Percentiles rank a stretch among this genome's conserved stretches.
Conservation (phyloP, 2,329 filamentous ascomycete species). For the Trichophyton equinum region DNA sequence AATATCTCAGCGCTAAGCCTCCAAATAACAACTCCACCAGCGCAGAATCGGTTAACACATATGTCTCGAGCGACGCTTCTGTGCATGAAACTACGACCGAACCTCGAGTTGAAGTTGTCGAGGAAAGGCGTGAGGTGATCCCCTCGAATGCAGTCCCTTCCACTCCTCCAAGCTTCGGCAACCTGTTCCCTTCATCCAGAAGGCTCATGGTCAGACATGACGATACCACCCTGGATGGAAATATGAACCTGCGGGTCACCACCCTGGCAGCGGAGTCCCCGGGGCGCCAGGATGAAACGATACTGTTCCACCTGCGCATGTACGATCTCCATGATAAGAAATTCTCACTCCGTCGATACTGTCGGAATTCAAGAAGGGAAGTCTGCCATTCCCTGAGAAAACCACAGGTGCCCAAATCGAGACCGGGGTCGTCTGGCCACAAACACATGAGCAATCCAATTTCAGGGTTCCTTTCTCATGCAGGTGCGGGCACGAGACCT, state of each 20-base stretch:
- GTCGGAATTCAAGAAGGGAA: slow-evolving; percentile 82
- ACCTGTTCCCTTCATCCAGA: slow-evolving; percentile 74
- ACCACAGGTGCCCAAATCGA: slow-evolving; percentile 44
- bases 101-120: slow-evolving; percentile 39
- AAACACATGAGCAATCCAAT: slow-evolving; percentile 50
- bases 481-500: slow-evolving; percentile 37
- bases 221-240: slow-evolving; percentile 77
- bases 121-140: slow-evolving; percentile 45
- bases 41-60: slow-evolving; percentile 59
- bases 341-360: slow-evolving; percentile 84
- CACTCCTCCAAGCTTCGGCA: slow-evolving; percentile 67
- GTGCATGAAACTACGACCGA: slow-evolving; percentile 38
- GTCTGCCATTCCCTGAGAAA: slow-evolving; percentile 74
- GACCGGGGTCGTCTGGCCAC: slow-evolving; percentile 41
- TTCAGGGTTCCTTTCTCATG: slow-evolving; percentile 43
- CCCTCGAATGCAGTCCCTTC: slow-evolving; percentile 59
- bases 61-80: slow-evolving; percentile 59
- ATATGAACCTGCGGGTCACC: slow-evolving; percentile 91
- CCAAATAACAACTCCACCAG: background rate
- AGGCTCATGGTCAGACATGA: slow-evolving; percentile 77
- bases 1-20: background rate
- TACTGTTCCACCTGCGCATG: slow-evolving; percentile 90
- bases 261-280: slow-evolving; percentile 49
- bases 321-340: slow-evolving; percentile 75
- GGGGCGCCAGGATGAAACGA: slow-evolving; percentile 50